These are phyloP conservation scores for Epichloe festucae DNA, from an alignment of 2,329 filamentous ascomycete genomes.

Conservation along the genomic window DNA sequence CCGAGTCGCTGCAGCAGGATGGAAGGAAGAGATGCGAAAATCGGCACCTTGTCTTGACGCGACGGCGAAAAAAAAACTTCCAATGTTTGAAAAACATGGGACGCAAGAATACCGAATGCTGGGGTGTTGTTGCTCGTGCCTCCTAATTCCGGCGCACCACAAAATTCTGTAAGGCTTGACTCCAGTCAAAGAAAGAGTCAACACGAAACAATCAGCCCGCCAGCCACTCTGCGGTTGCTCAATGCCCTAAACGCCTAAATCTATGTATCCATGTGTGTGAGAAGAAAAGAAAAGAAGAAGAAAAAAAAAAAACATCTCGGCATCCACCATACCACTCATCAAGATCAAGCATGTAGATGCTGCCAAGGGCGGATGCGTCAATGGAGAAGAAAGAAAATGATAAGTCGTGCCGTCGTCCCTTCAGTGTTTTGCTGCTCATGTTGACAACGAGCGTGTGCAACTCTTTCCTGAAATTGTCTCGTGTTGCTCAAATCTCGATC, in stretches of 20 bases:
- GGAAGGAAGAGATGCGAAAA: neutral
- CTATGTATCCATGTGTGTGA: neutral
- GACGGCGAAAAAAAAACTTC: neutral
- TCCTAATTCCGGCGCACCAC: neutral
- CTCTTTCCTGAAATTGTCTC: neutral
- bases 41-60: neutral
- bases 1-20: neutral
- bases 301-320: neutral
- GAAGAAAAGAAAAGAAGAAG: too few species aligned
- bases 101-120: neutral
- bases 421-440: neutral
- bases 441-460: neutral
- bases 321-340: neutral
- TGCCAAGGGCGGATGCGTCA: neutral
- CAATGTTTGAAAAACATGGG: too few species aligned
- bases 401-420: conserved; percentile 13
- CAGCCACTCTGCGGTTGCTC: neutral
- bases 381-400: neutral
- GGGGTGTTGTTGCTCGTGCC: neutral
- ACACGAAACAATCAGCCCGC: neutral
- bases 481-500: conserved; percentile 39
- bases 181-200: neutral
- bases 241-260: neutral
- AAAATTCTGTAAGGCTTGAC: neutral
- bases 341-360: neutral